Evolutionary conservation across 441 rosid species (phyloP).

Genomic region (Adansonia gregorii): DNA sequence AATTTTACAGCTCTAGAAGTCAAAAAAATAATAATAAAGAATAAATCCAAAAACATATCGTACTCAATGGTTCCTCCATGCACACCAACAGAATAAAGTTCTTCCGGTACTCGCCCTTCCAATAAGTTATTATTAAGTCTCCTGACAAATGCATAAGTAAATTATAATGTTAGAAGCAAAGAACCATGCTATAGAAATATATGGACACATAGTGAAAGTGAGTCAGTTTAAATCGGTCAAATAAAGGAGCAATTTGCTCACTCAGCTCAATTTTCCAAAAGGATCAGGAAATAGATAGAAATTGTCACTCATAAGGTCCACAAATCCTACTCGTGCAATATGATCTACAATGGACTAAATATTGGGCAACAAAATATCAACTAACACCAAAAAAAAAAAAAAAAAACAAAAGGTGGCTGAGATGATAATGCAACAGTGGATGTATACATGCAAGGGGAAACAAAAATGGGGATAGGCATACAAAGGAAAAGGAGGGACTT

Average conservation of each 20-base stretch:
- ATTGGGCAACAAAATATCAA: slow-evolving; percentile 5
- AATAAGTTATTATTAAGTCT: slow-evolving; percentile 67
- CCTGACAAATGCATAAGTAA: slow-evolving; percentile 47
- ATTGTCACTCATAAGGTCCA: not conserved
- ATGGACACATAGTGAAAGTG: not conserved
- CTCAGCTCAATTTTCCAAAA: not conserved
- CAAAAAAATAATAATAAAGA: not conserved
- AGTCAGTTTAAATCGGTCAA: not conserved
- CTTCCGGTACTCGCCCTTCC: slow-evolving; percentile 88
- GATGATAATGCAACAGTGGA: slow-evolving; percentile 1
- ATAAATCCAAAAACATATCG: slow-evolving; percentile 31
- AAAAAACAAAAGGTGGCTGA: not conserved
- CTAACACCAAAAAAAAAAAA: not conserved
- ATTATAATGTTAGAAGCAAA: not conserved
- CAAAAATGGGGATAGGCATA: not conserved
- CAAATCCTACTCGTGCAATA: slow-evolving; percentile 17
- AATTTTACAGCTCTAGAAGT: not conserved
- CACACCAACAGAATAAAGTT: slow-evolving; percentile 81
- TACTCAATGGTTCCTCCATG: slow-evolving; percentile 96
- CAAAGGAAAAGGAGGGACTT: not conserved
- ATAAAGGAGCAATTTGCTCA: not conserved
- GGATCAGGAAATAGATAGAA: not conserved
- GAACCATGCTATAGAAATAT: not conserved
- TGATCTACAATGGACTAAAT: not conserved
- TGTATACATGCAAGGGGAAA: not conserved